Conservation (phyloP, 179 eudicot genomes). For the Beta corolliflora region DNA sequence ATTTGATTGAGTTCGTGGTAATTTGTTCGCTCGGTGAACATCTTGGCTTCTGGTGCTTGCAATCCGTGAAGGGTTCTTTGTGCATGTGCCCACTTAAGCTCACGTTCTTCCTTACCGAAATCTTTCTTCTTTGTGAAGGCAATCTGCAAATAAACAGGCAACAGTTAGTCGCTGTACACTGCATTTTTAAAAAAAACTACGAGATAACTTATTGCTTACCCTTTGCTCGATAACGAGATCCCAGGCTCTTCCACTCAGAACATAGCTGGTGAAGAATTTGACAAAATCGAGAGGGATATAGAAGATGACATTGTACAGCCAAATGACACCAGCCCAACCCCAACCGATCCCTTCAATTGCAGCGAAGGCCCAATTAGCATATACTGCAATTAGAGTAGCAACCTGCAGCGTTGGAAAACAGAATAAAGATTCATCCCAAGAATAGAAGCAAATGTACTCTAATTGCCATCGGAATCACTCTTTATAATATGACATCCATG, state of each 20-base stretch:
- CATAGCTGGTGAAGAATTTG: slow-evolving; percentile 78
- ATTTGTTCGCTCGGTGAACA: slow-evolving; percentile 63
- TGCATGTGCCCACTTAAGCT: slow-evolving; percentile 95
- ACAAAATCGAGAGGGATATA: slow-evolving; percentile 84
- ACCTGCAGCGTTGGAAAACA: slow-evolving; percentile 41
- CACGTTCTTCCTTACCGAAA: slow-evolving; percentile 91
- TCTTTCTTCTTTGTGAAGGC: slow-evolving; percentile 95
- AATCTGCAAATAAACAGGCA: slow-evolving; percentile 44
- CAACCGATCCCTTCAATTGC: slow-evolving; percentile 94
- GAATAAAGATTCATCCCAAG: neutral
- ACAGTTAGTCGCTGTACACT: slow-evolving; percentile 4
- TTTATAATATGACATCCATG: neutral
- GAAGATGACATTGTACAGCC: slow-evolving; percentile 75
- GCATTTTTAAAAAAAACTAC: too few species aligned
- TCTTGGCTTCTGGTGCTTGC: slow-evolving; percentile 76
- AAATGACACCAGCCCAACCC: slow-evolving; percentile 98
- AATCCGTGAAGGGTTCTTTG: slow-evolving; percentile 95
- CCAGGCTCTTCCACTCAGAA: slow-evolving; percentile 92
- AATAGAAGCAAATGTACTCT: neutral
- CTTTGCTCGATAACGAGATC: slow-evolving; percentile 90
- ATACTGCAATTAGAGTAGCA: slow-evolving; percentile 88
- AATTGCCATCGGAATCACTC: neutral
- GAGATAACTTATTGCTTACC: slow-evolving; percentile 46
- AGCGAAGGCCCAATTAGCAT: slow-evolving; percentile 89
- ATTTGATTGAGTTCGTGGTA: slow-evolving; percentile 86